These are phyloP conservation scores for Penicillium riverlandense DNA, from an alignment of 495 filamentous ascomycete genomes.

Conservation along the genomic window DNA sequence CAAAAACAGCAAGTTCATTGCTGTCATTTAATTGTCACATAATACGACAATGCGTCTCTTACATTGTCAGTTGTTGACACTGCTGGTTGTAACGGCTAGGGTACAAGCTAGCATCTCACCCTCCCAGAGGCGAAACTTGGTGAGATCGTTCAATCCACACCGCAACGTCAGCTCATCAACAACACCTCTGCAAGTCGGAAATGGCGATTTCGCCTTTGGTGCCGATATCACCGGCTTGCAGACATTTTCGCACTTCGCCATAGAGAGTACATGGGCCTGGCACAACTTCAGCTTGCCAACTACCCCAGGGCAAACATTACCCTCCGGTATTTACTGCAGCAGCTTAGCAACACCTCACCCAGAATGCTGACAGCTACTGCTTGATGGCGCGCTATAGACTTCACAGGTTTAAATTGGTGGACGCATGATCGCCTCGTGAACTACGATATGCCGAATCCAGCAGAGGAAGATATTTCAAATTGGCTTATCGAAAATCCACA, in stretches of 20 bases:
- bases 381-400: not conserved
- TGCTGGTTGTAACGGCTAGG: no score
- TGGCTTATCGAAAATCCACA: slow-evolving; percentile 14
- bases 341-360: no score
- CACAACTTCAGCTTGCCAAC: slow-evolving; percentile 7
- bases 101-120: no score
- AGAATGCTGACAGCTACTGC: no score
- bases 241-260: slow-evolving; percentile 9
- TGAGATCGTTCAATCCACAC: slow-evolving; percentile 8
- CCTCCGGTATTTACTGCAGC: not conserved
- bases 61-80: no score
- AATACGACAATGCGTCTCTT: no score
- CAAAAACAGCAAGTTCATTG: no score
- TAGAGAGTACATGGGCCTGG: slow-evolving; percentile 12
- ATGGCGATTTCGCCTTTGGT: slow-evolving; percentile 15
- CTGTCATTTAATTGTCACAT: no score
- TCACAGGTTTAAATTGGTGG: slow-evolving; percentile 11
- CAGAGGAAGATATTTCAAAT: slow-evolving; percentile 9
- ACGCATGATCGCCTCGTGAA: slow-evolving; percentile 11
- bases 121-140: slow-evolving; percentile 40
- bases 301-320: not conserved
- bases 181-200: slow-evolving; percentile 14
- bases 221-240: slow-evolving; percentile 15
- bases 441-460: slow-evolving; percentile 9
- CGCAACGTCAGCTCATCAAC: slow-evolving; percentile 8